Evolutionary conservation across 2,329 filamentous ascomycete species (phyloP), one percentile per base, ranked within the genome.

Genomic region (Coleophoma cylindrospora): DNA sequence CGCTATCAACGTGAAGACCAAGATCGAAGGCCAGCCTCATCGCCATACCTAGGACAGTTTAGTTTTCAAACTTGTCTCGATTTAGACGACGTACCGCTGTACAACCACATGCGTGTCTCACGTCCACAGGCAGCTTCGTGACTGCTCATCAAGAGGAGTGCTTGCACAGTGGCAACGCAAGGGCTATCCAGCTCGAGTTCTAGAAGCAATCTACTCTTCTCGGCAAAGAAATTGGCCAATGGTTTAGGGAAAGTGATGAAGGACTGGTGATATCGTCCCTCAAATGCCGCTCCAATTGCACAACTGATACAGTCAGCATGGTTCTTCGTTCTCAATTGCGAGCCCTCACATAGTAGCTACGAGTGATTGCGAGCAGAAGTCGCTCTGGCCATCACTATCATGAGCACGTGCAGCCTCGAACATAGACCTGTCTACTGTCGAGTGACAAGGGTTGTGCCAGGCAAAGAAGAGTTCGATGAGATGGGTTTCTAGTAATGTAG

Each of bases 131-230:
- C 70, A 3, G 67, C 68, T 52, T 76, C 73, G 43, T 72, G 68
- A 14, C 63, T 67, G 34, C 71, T 73, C 34, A 76, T 58, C 10
- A 75, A 62, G 4, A 72, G 66, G 38, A 75, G 61, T 2, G 72
- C 69, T 47, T 76, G 73, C 7, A 73, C 68, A 3, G 72, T 75
- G 3, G 73, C 70, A 14, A 75, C 65, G 40, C 67, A 70, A 0
- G 73, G 73, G 19, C 64, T 68, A 50, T 75, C 73, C 8, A 76
- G 56, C 51, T 76, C 72, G 4, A 74, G 67, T 37, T 75, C 73
- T 5, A 76, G 56, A 5, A 73, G 62, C 6, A 66, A 65, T 50
- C 74, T 74, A 1, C 70, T 68, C 15, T 71, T 61, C 40, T 71
- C 67, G 7, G 69, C 68, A 45, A 71, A 70, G 62, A 70, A 70